phyloP scores from a whole-genome alignment of 192 early-diverging fungal species.

The Entomortierella beljakovae region DNA sequence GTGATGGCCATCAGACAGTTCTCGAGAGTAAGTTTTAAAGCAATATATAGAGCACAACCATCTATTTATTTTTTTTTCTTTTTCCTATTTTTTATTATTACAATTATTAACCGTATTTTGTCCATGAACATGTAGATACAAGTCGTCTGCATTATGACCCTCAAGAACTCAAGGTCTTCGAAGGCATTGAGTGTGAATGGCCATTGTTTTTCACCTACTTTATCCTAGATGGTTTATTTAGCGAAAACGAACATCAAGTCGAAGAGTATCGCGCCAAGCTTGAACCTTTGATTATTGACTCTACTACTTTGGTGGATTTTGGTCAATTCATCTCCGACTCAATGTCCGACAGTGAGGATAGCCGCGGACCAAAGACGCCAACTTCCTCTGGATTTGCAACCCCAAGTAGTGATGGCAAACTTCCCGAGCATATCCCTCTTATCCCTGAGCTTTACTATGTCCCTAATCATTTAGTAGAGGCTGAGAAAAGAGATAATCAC shows the following conservation, averaged over 20 bases:
- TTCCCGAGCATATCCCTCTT: conserved; percentile 61
- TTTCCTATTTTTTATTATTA: not conserved
- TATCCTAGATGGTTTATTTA: conserved; percentile 85
- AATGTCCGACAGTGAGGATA: conserved; percentile 45
- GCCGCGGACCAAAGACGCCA: conserved; percentile 37
- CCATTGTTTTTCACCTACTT: conserved; percentile 91
- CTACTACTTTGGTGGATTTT: conserved; percentile 64
- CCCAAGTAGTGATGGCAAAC: conserved; percentile 32
- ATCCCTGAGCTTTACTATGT: conserved; percentile 88
- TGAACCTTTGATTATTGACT: conserved; percentile 78
- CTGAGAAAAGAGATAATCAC: conserved; percentile 75
- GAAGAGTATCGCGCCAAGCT: conserved; percentile 78
- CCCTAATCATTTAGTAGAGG: conserved; percentile 75
- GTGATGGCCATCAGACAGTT: conserved; percentile 88
- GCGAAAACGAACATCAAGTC: conserved; percentile 70
- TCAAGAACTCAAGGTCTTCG: conserved; percentile 85
- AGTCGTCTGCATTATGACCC: conserved; percentile 84
- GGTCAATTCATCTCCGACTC: conserved; percentile 54
- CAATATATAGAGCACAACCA: no score
- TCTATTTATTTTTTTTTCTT: not conserved
- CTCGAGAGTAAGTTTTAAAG: conserved; percentile 66
- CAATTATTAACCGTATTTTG: not conserved
- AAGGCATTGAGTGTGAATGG: conserved; percentile 91
- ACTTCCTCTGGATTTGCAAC: conserved; percentile 47
- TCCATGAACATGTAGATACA: conserved; percentile 55